These are phyloP conservation scores for Lasiodiplodia citricola DNA, from an alignment of 2,329 filamentous ascomycete genomes.

Conservation along the genomic window DNA sequence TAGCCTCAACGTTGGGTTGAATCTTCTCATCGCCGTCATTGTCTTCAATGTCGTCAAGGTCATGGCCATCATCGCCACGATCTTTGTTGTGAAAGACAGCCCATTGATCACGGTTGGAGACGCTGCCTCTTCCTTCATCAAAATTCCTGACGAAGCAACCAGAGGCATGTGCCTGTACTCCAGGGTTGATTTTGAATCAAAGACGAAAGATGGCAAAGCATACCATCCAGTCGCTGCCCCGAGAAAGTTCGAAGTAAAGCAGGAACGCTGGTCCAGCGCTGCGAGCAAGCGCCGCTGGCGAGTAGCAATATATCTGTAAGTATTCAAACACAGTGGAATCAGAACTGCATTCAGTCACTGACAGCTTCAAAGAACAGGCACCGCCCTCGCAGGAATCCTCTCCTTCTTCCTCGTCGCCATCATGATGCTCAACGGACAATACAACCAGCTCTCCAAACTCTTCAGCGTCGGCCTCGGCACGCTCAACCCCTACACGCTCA, in stretches of 20 bases:
- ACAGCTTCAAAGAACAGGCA: too few relatives aligned
- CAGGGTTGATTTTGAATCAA: not conserved
- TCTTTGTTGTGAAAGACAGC: not conserved
- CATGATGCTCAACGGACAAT: not conserved
- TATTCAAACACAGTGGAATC: too few relatives aligned
- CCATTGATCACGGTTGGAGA: slow-evolving; percentile 36
- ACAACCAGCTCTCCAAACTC: not conserved
- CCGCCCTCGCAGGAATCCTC: not conserved
- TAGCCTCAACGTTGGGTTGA: not conserved
- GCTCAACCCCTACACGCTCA: not conserved
- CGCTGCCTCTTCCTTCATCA: slow-evolving; percentile 32
- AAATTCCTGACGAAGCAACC: slow-evolving; percentile 9
- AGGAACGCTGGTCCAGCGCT: too few relatives aligned
- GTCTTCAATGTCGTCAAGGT: not conserved
- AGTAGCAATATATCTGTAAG: too few relatives aligned
- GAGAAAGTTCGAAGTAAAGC: too few relatives aligned
- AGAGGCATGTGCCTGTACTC: not conserved
- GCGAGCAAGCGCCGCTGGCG: too few relatives aligned
- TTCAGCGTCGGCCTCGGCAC: not conserved
- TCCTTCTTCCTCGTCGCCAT: not conserved
- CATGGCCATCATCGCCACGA: not conserved
- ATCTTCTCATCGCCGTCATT: not conserved
- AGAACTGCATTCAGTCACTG: too few relatives aligned
- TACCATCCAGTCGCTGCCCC: too few relatives aligned
- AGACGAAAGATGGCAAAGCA: too few relatives aligned